Conservation (phyloP, 2,329 filamentous ascomycete genomes). For the Aspergillus texensis region DNA sequence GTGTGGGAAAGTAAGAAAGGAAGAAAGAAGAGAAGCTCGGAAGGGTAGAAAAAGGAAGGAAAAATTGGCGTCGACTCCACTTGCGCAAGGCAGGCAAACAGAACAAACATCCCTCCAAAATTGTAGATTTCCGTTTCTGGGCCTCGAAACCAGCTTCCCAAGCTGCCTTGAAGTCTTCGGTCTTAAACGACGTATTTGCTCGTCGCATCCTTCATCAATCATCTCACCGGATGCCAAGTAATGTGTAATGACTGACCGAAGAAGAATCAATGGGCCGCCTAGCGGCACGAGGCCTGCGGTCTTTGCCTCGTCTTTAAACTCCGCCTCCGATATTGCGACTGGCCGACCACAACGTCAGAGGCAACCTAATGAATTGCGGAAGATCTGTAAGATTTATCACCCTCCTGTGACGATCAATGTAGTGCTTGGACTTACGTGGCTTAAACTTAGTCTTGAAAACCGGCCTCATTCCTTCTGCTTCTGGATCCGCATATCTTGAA, state of each 20-base stretch:
- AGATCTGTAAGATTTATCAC: slow-evolving; percentile 69
- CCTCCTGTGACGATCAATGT: background rate
- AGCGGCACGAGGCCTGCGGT: slow-evolving; percentile 75
- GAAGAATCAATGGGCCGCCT: slow-evolving; percentile 85
- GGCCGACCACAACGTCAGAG: slow-evolving; percentile 59
- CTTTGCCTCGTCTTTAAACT: slow-evolving; percentile 56
- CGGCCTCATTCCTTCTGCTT: slow-evolving; percentile 87
- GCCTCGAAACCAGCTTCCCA: slow-evolving; percentile 14
- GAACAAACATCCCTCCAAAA: slow-evolving; percentile 38
- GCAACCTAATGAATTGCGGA: slow-evolving; percentile 72
- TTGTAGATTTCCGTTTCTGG: slow-evolving; percentile 40
- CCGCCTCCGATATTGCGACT: slow-evolving; percentile 51
- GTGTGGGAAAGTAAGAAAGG: slow-evolving; percentile 21
- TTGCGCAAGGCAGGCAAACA: slow-evolving; percentile 34
- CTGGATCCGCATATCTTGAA: slow-evolving; percentile 76
- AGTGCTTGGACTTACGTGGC: slow-evolving; percentile 20
- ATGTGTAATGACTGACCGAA: slow-evolving; percentile 73
- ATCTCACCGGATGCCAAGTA: slow-evolving; percentile 16
- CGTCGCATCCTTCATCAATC: slow-evolving; percentile 7
- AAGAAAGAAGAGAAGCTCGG: slow-evolving; percentile 24
- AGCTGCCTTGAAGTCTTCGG: slow-evolving; percentile 6
- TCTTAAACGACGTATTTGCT: slow-evolving; percentile 10
- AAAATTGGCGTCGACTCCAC: slow-evolving; percentile 19
- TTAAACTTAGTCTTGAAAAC: slow-evolving; percentile 74
- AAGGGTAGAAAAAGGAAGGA: slow-evolving; percentile 22